Conservation (phyloP, 2,329 filamentous ascomycete species). For the Colletotrichum sansevieriae region DNA sequence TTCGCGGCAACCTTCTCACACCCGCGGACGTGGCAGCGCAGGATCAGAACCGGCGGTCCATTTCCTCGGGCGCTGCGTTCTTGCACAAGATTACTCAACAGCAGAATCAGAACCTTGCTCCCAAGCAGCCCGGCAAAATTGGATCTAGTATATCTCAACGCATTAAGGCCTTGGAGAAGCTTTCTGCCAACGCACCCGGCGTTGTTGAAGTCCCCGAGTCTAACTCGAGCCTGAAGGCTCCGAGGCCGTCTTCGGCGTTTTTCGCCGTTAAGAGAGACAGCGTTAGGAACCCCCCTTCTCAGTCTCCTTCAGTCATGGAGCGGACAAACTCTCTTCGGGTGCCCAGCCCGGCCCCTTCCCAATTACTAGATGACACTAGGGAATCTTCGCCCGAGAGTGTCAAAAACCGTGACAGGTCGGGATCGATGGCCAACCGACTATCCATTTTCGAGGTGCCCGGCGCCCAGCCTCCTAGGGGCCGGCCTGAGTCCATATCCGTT, state of each 20-base stretch:
- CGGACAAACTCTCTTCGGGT: slow-evolving; percentile 55
- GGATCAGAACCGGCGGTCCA: slow-evolving; percentile 59
- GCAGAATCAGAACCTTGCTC: slow-evolving; percentile 63
- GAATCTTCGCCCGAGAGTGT: slow-evolving; percentile 62
- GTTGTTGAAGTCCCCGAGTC: slow-evolving; percentile 45
- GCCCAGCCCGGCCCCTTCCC: slow-evolving; percentile 51
- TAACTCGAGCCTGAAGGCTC: slow-evolving; percentile 32
- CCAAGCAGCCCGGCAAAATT: slow-evolving; percentile 81
- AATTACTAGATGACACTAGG: slow-evolving; percentile 53
- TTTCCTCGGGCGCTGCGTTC: slow-evolving; percentile 69
- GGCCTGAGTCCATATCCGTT: slow-evolving; percentile 86
- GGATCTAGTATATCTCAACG: slow-evolving; percentile 93
- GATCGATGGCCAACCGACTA: slow-evolving; percentile 67
- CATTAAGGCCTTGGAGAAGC: slow-evolving; percentile 91
- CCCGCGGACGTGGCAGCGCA: slow-evolving; percentile 60
- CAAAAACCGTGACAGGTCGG: slow-evolving; percentile 61
- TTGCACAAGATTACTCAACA: slow-evolving; percentile 68
- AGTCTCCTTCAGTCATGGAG: slow-evolving; percentile 61
- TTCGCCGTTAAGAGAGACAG: slow-evolving; percentile 67
- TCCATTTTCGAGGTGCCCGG: slow-evolving; percentile 64
- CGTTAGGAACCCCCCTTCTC: slow-evolving; percentile 55
- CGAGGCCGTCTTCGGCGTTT: slow-evolving; percentile 64
- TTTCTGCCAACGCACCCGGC: slow-evolving; percentile 63
- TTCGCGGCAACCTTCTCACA: slow-evolving; percentile 59
- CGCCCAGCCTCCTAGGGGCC: slow-evolving; percentile 57